These are phyloP conservation scores for Pleodorina starrii DNA, from an alignment of 139 green algal genomes.

Conservation along the genomic window DNA sequence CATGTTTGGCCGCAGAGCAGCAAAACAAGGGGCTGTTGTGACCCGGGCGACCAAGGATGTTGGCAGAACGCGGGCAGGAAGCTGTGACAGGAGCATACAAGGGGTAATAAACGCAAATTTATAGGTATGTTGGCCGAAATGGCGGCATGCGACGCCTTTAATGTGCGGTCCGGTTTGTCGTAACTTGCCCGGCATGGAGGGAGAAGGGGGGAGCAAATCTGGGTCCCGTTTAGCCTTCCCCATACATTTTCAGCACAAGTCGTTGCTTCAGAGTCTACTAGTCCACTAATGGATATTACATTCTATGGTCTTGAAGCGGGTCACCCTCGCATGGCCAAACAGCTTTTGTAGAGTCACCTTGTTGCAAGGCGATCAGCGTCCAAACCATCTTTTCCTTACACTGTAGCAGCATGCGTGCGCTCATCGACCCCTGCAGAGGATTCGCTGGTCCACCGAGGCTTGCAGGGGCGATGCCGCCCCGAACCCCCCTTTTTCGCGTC, in stretches of 20 bases:
- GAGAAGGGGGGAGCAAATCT: not conserved
- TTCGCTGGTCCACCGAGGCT: too few species aligned
- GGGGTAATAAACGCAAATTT: not conserved
- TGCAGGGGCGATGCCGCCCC: too few species aligned
- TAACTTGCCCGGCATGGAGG: not conserved
- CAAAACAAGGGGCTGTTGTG: not conserved
- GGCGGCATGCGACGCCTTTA: not conserved
- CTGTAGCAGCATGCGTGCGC: too few species aligned
- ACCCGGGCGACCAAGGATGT: not conserved
- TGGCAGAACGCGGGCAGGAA: not conserved
- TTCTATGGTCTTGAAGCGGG: too few species aligned
- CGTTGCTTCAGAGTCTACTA: too few species aligned
- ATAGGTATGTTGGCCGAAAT: not conserved
- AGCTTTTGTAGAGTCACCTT: too few species aligned
- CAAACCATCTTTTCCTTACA: too few species aligned
- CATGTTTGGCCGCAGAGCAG: not conserved
- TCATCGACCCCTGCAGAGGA: too few species aligned
- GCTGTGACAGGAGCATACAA: not conserved
- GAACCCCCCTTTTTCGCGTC: too few species aligned
- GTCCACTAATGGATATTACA: too few species aligned
- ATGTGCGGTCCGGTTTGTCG: not conserved
- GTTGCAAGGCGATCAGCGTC: too few species aligned
- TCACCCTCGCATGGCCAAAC: too few species aligned
- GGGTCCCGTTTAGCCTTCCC: not conserved
- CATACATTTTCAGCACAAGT: not conserved